Evolutionary conservation across 176 grass and related monocot genomes (phyloP).

Genomic region (Oryza meyeriana): DNA sequence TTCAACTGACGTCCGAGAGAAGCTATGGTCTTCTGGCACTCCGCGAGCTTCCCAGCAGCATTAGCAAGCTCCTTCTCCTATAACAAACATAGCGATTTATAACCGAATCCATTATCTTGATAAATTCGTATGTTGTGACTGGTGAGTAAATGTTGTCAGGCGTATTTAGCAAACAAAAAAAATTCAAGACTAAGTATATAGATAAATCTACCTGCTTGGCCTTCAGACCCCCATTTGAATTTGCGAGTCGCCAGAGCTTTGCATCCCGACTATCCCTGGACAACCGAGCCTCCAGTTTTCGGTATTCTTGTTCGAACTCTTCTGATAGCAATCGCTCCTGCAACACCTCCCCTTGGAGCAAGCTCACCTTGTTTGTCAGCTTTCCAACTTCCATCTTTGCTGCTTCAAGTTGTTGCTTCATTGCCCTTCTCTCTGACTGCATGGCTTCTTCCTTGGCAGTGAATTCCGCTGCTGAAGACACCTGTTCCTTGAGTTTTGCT

Average conservation of each 20-base stretch:
- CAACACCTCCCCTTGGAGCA: conserved; percentile 61
- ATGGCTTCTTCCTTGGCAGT: conserved; percentile 44
- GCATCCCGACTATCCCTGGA: conserved; percentile 51
- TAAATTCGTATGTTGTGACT: neutral
- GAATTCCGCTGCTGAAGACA: conserved; percentile 38
- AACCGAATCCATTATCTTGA: neutral
- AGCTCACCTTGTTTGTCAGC: conserved; percentile 53
- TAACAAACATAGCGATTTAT: conserved; percentile 29
- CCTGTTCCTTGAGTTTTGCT: conserved; percentile 55
- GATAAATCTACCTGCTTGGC: conserved; percentile 65
- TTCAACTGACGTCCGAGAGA: conserved; percentile 75
- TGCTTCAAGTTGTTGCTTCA: conserved; percentile 56
- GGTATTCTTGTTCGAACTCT: conserved; percentile 58
- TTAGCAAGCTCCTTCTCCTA: conserved; percentile 87
- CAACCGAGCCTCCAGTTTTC: conserved; percentile 56
- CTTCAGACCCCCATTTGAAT: conserved; percentile 69
- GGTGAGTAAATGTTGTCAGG: conserved; percentile 6
- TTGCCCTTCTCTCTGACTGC: conserved; percentile 49
- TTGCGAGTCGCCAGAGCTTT: conserved; percentile 46
- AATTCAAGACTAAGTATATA: neutral
- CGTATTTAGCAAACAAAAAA: neutral
- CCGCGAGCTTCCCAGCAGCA: conserved; percentile 83
- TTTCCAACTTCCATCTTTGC: conserved; percentile 49
- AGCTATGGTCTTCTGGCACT: conserved; percentile 95
- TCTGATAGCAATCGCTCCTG: conserved; percentile 63